Percentiles rank a stretch among this genome's conserved stretches.
Conservation (phyloP, 805 yeast species). For the Cyberlindnera maclurae region DNA sequence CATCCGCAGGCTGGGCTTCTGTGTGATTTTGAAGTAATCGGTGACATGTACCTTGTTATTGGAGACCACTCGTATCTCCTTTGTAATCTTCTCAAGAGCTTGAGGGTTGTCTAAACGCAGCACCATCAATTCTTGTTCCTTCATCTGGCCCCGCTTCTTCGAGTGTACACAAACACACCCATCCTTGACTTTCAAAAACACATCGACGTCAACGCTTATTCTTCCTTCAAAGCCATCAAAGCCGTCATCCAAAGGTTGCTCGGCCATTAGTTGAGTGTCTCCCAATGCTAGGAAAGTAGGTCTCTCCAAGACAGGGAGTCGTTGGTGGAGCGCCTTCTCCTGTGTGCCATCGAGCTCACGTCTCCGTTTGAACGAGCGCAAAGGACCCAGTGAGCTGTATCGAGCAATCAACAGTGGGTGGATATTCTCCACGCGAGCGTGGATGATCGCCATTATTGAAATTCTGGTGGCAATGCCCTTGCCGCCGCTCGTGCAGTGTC, state of each 20-base stretch:
- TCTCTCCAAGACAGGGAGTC: background rate
- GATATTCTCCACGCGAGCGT: background rate
- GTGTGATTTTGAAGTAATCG: background rate
- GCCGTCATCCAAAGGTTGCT: background rate
- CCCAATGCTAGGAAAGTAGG: constrained; percentile 5
- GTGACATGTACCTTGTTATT: background rate
- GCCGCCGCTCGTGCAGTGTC: too few species aligned
- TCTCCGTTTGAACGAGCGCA: background rate
- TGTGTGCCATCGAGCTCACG: background rate
- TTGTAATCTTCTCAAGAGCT: background rate
- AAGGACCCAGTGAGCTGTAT: constrained; percentile 2
- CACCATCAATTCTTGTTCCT: constrained; percentile 3
- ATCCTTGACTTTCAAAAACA: background rate
- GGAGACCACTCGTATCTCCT: background rate
- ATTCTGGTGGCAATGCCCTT: too few species aligned
- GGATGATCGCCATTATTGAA: too few species aligned
- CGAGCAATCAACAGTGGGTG: background rate
- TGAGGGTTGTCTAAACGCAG: background rate
- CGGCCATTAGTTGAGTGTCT: constrained; percentile 1
- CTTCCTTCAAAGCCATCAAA: background rate
- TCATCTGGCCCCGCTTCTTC: constrained; percentile 10
- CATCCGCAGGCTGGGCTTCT: constrained; percentile 4
- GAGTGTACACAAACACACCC: constrained; percentile 4
- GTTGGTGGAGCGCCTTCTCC: background rate
- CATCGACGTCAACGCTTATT: constrained; percentile 2